Evolutionary conservation across 1,284 basidiomycete genomes (phyloP).

Genomic region (Rhodotorula sp.): DNA sequence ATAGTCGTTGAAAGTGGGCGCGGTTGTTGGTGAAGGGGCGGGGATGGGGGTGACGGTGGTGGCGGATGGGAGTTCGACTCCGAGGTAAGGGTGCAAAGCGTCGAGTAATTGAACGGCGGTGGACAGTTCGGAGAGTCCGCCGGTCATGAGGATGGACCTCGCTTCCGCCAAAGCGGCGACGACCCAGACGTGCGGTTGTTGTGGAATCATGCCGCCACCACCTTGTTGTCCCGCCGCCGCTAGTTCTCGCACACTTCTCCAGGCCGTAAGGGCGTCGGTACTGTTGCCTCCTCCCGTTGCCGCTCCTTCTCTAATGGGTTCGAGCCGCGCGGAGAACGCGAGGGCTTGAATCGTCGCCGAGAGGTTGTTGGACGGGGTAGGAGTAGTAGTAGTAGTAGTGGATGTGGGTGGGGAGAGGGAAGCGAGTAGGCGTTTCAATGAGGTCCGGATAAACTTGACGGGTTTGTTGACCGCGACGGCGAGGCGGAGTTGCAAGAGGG

Average conservation of each 20-base stretch:
- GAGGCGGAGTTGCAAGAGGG: conserved; percentile 23
- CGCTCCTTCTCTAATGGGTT: background rate
- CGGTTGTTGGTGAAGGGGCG: too few species aligned
- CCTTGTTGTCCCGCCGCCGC: background rate
- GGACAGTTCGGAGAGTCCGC: conserved; percentile 2
- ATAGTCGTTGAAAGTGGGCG: background rate
- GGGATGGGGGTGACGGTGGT: background rate
- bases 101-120: background rate
- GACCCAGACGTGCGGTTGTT: background rate
- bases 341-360: background rate
- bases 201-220: background rate
- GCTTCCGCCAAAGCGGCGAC: conserved; percentile 12
- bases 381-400: too few species aligned
- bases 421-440: conserved; percentile 61
- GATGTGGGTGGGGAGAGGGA: too few species aligned
- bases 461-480: conserved; percentile 8
- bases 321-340: background rate
- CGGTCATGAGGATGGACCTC: conserved; percentile 1
- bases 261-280: conserved; percentile 8
- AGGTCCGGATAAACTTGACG: conserved; percentile 17
- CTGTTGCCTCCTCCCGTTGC: background rate
- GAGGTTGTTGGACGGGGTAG: too few species aligned
- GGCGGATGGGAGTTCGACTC: background rate
- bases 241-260: conserved; percentile 12
- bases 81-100: background rate